Base-by-base conservation (phyloP, 1,284 basidiomycete species). In the Lignosus rhinocerotis region DNA sequence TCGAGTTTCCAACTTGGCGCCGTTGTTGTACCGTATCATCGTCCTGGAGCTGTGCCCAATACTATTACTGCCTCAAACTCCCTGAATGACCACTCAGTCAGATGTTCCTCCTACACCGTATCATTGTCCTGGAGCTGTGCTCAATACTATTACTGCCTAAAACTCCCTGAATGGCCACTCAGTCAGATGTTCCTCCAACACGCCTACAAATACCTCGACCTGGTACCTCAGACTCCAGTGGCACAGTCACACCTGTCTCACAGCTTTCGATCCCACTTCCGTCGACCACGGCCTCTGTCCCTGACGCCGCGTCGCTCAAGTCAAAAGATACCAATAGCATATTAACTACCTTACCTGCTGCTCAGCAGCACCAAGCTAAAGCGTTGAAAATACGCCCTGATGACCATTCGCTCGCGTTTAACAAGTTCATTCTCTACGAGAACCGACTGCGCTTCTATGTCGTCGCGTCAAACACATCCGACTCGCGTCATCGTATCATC, bases 401-500 rank as follows among this genome's bases (percentile, higher is more conserved):
- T 9, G 69, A 70, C 51, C 51, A 53, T 3, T 65, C 67, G 0
- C 63, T 76, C 16, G 80, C 85, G 0, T 88, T 88, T 72, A 95
- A 94, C 75, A 94, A 94, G 72, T 96, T 94, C 77, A 89, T 93
- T 19, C 76, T 97, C 5, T 96, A 96, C 71, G 94, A 96, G 76
- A 96, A 92, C 64, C 86, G 87, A 58, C 81, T 88, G 49, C 87
- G 92, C 12, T 93, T 96, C 78, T 97, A 88, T 76, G 85, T 98
- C 53, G 86, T 96, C 61, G 93, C 91, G 1, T 92, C 91, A 31
- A 93, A 94, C 73, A 84, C 90, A 2, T 87, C 90, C 10, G 92
- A 93, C 60, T 88, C 90, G 0, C 85, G 90, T 2, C 93, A 96
- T 69, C 85, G 92, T 25, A 92, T 98, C 58, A 84, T 97, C 67